Evolutionary conservation across 257 asterid species (phyloP).

Genomic region (Primulina tabacum): DNA sequence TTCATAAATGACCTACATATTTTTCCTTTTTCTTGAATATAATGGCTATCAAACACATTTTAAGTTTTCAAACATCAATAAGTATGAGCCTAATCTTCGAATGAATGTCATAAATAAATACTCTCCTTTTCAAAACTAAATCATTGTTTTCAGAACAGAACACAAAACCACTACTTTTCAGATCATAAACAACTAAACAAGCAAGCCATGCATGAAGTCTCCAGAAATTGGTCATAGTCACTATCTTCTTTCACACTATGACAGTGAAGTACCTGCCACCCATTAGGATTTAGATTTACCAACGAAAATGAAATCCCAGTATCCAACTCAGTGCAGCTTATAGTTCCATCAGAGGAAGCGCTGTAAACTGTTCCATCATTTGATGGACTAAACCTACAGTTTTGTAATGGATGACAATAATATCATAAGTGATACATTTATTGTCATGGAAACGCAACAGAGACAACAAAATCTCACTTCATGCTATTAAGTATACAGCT

Average conservation of each 20-base stretch:
- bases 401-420: constrained; percentile 22
- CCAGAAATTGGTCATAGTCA: not conserved
- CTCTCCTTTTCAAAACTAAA: not conserved
- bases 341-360: constrained; percentile 93
- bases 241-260: not conserved
- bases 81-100: not conserved
- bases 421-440: constrained; percentile 10
- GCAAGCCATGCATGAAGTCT: not conserved
- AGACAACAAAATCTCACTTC: constrained; percentile 55
- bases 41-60: too few species aligned
- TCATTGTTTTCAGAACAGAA: too few species aligned
- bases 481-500: constrained; percentile 81
- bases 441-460: constrained; percentile 6
- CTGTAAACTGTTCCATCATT: constrained; percentile 83
- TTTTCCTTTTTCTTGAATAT: too few species aligned
- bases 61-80: not conserved
- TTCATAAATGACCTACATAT: too few species aligned
- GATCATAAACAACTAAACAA: not conserved
- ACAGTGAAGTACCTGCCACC: constrained; percentile 73
- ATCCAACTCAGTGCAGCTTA: constrained; percentile 86
- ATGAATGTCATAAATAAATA: too few species aligned
- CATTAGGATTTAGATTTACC: constrained; percentile 87
- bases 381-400: constrained; percentile 61
- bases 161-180: too few species aligned
- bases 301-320: constrained; percentile 73